Evolutionary conservation across 2,329 filamentous ascomycete genomes (phyloP).

Genomic region (Nemania serpens): DNA sequence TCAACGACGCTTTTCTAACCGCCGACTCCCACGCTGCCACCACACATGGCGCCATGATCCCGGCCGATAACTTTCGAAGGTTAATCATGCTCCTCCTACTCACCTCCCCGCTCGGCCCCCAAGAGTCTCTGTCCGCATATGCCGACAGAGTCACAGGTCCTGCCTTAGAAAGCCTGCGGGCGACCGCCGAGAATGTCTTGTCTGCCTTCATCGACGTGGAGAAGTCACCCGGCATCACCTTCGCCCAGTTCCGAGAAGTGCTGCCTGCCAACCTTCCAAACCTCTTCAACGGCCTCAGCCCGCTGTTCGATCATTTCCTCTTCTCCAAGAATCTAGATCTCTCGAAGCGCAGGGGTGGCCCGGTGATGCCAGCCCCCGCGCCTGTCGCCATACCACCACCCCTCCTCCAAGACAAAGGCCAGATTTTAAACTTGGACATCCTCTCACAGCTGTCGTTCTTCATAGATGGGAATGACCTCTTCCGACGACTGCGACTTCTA

Average conservation of each 20-base stretch:
- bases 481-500: slow-evolving; percentile 66
- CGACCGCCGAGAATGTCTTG: slow-evolving; percentile 67
- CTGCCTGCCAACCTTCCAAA: slow-evolving; percentile 66
- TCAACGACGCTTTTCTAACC: slow-evolving; percentile 63
- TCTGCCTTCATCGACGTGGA: slow-evolving; percentile 69
- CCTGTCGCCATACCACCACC: slow-evolving; percentile 42
- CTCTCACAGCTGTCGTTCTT: slow-evolving; percentile 76
- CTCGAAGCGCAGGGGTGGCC: slow-evolving; percentile 53
- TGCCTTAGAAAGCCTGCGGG: slow-evolving; percentile 62
- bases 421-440: slow-evolving; percentile 67
- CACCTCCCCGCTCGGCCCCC: slow-evolving; percentile 65
- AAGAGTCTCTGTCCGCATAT: slow-evolving; percentile 68
- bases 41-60: slow-evolving; percentile 70
- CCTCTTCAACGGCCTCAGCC: slow-evolving; percentile 69
- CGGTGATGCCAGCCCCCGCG: slow-evolving; percentile 23
- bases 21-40: slow-evolving; percentile 50
- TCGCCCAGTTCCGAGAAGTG: slow-evolving; percentile 63
- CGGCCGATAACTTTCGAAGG: slow-evolving; percentile 73
- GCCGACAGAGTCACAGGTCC: slow-evolving; percentile 59
- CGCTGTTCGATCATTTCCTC: slow-evolving; percentile 75
- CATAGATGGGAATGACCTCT: slow-evolving; percentile 66
- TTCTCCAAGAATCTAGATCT: slow-evolving; percentile 75
- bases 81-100: slow-evolving; percentile 72
- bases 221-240: slow-evolving; percentile 65
- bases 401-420: slow-evolving; percentile 55